Evolutionary conservation across 2,329 filamentous ascomycete species (phyloP).

Genomic region (Colletotrichum sp.): DNA sequence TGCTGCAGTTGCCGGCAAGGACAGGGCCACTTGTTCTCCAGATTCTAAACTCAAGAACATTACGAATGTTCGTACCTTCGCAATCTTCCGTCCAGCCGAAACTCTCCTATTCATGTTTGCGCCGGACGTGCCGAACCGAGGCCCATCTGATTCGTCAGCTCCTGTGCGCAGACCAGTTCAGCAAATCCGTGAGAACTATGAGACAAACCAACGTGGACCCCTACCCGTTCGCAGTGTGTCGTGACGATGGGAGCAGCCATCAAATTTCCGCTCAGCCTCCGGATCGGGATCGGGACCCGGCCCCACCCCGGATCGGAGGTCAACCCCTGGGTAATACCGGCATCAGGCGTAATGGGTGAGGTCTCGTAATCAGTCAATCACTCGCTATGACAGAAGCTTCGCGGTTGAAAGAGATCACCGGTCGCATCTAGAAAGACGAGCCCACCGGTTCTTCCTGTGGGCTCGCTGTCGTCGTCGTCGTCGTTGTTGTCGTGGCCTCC

Average conservation of each 20-base stretch:
- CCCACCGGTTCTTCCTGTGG: neutral
- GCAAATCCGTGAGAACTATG: neutral
- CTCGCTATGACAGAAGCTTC: neutral
- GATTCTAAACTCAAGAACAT: neutral
- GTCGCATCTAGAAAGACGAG: neutral
- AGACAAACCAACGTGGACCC: neutral
- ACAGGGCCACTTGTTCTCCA: neutral
- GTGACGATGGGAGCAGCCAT: neutral
- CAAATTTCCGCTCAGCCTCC: neutral
- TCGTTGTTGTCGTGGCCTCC: neutral
- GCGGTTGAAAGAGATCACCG: neutral
- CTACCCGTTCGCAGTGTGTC: too few relatives aligned
- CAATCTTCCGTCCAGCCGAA: neutral
- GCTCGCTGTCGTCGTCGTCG: neutral
- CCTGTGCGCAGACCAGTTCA: neutral
- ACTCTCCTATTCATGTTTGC: neutral
- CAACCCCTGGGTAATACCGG: neutral
- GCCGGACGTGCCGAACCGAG: neutral
- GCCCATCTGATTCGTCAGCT: neutral
- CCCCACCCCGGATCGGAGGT: neutral
- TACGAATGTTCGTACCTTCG: neutral
- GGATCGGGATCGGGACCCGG: neutral
- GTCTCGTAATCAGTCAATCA: neutral
- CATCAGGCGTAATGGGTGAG: neutral
- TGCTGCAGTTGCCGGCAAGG: neutral